Evolutionary conservation across 306 rosid species (phyloP).

Genomic region (Malus orientalis): DNA sequence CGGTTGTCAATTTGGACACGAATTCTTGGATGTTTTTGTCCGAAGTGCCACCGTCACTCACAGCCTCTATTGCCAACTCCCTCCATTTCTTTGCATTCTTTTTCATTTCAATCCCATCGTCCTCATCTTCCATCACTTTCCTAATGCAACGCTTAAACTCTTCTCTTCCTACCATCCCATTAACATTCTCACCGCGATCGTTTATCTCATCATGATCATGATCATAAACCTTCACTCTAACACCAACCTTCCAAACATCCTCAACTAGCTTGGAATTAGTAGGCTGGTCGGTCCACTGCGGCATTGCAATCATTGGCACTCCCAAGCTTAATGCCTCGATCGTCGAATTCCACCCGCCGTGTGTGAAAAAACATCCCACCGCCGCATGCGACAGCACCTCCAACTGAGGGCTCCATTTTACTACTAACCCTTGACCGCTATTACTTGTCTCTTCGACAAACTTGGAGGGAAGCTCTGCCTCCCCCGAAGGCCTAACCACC

Average conservation of each 20-base stretch:
- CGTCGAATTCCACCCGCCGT: slow-evolving; percentile 54
- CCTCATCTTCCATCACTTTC: slow-evolving; percentile 26
- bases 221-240: slow-evolving; percentile 31
- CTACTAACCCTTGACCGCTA: slow-evolving; percentile 25
- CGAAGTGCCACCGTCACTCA: slow-evolving; percentile 38
- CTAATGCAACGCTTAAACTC: slow-evolving; percentile 31
- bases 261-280: slow-evolving; percentile 35
- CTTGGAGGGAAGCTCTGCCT: slow-evolving; percentile 15
- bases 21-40: slow-evolving; percentile 34
- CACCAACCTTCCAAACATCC: slow-evolving; percentile 44
- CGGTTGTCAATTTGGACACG: slow-evolving; percentile 4
- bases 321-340: slow-evolving; percentile 44
- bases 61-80: slow-evolving; percentile 9
- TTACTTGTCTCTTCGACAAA: slow-evolving; percentile 11
- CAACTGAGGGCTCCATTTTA: slow-evolving; percentile 42
- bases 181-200: neutral
- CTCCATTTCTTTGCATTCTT: slow-evolving; percentile 38
- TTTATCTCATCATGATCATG: neutral
- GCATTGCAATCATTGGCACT: slow-evolving; percentile 47
- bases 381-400: slow-evolving; percentile 37
- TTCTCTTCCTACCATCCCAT: slow-evolving; percentile 29
- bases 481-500: slow-evolving; percentile 38
- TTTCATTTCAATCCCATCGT: slow-evolving; percentile 13
- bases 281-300: slow-evolving; percentile 57
- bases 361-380: slow-evolving; percentile 45